Evolutionary conservation across 2,329 filamentous ascomycete genomes (phyloP).

Genomic region (Ambrosiella xylebori): DNA sequence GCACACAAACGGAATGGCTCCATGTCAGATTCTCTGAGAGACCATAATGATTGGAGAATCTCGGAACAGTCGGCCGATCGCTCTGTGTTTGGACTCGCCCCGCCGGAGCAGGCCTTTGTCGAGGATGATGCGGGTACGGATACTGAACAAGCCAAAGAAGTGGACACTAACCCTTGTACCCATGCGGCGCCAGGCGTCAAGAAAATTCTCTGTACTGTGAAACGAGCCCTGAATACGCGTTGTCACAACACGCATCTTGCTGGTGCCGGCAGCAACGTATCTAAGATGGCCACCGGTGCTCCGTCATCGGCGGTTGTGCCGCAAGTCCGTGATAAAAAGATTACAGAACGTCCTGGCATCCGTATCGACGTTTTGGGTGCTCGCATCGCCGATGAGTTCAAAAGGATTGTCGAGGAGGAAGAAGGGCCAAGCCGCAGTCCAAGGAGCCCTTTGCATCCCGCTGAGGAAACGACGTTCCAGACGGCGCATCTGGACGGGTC

Average conservation of each 20-base stretch:
- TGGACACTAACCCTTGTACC: not conserved
- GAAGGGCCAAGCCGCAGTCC: slow-evolving; percentile 19
- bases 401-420: slow-evolving; percentile 53
- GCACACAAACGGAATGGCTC: slow-evolving; percentile 73
- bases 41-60: slow-evolving; percentile 34
- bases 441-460: not conserved
- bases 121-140: slow-evolving; percentile 41
- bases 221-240: slow-evolving; percentile 56
- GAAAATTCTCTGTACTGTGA: slow-evolving; percentile 71
- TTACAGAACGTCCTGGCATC: slow-evolving; percentile 33
- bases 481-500: slow-evolving; percentile 24
- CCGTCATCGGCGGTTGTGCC: slow-evolving; percentile 45
- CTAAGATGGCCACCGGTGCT: slow-evolving; percentile 36
- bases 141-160: slow-evolving; percentile 25
- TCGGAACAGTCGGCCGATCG: too few relatives aligned
- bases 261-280: slow-evolving; percentile 31
- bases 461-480: not conserved
- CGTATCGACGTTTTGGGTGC: slow-evolving; percentile 74
- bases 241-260: slow-evolving; percentile 15
- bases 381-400: slow-evolving; percentile 61
- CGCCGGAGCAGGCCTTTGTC: slow-evolving; percentile 57
- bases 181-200: slow-evolving; percentile 49
- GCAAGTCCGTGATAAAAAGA: slow-evolving; percentile 29
- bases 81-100: slow-evolving; percentile 37
- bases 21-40: slow-evolving; percentile 67